Evolutionary conservation across 2,329 filamentous ascomycete genomes (phyloP).

Genomic region (Aspergillus sp.): DNA sequence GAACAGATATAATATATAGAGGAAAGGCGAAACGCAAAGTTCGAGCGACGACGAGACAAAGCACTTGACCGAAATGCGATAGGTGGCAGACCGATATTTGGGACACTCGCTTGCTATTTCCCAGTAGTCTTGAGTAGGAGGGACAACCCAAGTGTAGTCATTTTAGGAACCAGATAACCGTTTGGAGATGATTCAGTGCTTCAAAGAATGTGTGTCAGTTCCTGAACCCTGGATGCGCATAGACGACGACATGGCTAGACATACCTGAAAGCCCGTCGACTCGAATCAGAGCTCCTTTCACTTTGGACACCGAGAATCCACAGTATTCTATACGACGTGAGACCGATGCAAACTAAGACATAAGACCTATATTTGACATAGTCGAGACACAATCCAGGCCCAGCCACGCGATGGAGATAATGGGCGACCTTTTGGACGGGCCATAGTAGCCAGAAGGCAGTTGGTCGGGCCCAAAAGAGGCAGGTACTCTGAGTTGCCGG

Average conservation of each 20-base stretch:
- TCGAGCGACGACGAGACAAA: neutral
- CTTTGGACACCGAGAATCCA: neutral
- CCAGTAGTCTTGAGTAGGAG: neutral
- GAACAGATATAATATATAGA: neutral
- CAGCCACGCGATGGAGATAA: neutral
- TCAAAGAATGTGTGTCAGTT: neutral
- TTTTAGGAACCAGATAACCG: neutral
- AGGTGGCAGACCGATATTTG: neutral
- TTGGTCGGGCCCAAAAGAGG: neutral
- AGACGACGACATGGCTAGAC: neutral
- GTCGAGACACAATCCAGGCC: neutral
- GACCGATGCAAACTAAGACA: neutral
- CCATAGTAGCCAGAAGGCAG: neutral
- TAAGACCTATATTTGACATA: neutral
- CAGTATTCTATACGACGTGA: neutral
- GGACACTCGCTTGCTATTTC: neutral
- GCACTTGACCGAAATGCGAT: neutral
- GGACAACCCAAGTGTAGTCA: neutral
- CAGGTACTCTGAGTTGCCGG: neutral
- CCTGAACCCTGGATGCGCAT: neutral
- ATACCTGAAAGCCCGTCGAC: neutral
- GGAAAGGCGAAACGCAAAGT: neutral
- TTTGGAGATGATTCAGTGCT: neutral
- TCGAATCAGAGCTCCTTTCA: neutral
- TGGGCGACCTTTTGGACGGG: neutral